A percentile compares a stretch with the other conserved stretches of the same genome.
Evolutionary conservation across 2,329 filamentous ascomycete genomes (phyloP).

Genomic region (Ophiostoma perfectum): DNA sequence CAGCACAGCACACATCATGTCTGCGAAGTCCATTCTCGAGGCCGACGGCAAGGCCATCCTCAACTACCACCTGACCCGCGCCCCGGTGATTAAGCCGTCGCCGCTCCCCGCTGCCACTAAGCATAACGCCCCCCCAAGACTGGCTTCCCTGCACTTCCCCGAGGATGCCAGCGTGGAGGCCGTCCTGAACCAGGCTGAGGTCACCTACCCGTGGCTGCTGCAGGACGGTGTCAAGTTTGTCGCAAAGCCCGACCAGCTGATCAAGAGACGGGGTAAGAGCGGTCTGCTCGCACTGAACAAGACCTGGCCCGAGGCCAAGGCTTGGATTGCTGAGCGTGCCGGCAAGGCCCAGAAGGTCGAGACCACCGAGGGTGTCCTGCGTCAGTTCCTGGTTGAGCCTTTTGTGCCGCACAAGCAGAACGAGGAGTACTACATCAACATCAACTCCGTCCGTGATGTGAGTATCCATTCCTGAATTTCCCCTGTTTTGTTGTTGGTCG

Average conservation of each 20-base stretch:
- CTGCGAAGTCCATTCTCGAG: constrained; percentile 95
- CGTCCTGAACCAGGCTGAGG: constrained; percentile 90
- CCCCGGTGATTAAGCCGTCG: constrained; percentile 94
- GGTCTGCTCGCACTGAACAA: constrained; percentile 95
- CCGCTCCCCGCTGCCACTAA: constrained; percentile 76
- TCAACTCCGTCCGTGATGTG: constrained; percentile 99
- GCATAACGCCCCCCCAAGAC: constrained; percentile 88
- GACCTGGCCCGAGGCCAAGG: constrained; percentile 87
- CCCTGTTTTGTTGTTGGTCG: neutral
- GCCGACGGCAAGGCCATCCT: constrained; percentile 99
- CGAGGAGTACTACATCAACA: constrained; percentile 99
- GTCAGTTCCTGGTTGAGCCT: constrained; percentile 96
- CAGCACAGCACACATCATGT: constrained; percentile 52
- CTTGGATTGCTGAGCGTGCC: constrained; percentile 88
- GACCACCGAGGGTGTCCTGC: constrained; percentile 78
- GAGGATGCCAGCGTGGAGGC: constrained; percentile 77
- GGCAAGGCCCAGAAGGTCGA: constrained; percentile 92
- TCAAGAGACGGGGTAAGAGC: constrained; percentile 99
- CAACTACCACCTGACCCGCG: constrained; percentile 99
- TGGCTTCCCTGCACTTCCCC: constrained; percentile 88
- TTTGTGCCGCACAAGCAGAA: constrained; percentile 93
- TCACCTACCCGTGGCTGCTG: constrained; percentile 94
- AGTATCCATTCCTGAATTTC: constrained; percentile 40
- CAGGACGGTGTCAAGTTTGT: constrained; percentile 82
- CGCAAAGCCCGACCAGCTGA: constrained; percentile 98